phyloP scores from a whole-genome alignment of 139 green algal genomes.

The Coelastrella sp. region DNA sequence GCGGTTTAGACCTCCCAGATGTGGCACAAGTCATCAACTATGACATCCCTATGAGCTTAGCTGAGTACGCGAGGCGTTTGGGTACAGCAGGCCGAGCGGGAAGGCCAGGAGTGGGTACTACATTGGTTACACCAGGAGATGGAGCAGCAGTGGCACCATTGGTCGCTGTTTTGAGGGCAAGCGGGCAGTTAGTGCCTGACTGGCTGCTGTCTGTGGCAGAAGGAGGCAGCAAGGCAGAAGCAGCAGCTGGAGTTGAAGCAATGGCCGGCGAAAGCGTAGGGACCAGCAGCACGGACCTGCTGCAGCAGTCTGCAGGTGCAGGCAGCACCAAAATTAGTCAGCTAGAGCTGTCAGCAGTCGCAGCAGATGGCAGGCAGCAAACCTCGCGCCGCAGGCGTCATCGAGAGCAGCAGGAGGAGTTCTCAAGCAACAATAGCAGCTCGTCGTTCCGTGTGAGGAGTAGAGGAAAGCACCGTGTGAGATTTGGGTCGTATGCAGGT shows the following conservation, averaged over 20 bases:
- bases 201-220: constrained; percentile 48
- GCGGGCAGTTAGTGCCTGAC: constrained; percentile 58
- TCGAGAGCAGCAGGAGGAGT: background rate
- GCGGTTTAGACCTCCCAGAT: constrained; percentile 90
- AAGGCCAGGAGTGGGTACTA: constrained; percentile 69
- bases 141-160: constrained; percentile 65
- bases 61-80: constrained; percentile 74
- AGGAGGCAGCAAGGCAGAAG: background rate
- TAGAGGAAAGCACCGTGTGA: background rate
- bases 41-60: constrained; percentile 75
- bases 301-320: no score
- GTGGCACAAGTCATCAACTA: constrained; percentile 88
- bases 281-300: background rate
- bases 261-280: background rate
- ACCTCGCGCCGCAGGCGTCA: no score
- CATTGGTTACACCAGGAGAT: constrained; percentile 77
- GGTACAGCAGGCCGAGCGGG: constrained; percentile 84
- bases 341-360: no score
- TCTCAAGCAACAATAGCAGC: background rate
- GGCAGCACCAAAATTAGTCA: no score
- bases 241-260: background rate
- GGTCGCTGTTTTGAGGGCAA: constrained; percentile 65
- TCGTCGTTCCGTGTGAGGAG: background rate
- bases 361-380: background rate
- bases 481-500: background rate